Evolutionary conservation across 306 rosid genomes (phyloP), one percentile per base, ranked within the genome.

Genomic region (Prunus salicina): DNA sequence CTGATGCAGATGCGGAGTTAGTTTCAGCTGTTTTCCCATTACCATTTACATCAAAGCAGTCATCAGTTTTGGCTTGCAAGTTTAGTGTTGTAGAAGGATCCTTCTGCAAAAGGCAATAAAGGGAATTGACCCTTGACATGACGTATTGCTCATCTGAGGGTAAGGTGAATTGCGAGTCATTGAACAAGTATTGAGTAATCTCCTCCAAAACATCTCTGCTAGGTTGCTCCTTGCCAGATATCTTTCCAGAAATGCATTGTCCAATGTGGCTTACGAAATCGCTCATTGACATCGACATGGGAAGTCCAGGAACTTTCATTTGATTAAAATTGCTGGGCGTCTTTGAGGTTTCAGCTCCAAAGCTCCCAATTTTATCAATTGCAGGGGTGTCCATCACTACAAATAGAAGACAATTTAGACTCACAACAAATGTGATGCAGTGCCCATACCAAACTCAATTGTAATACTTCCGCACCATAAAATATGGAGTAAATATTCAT

Each of bases 51-150:
- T 58, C 67, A 13, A 61, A 14, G 63, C 24, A 53, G 32, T 53
- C 51, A 28, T 62, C 76, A 9, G 61, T 65, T 65, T 50, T 67
- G 45, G 52, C 70, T 7, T 52, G n/a, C 76, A 84, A 70, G 65
- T 80, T 86, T 46, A 85, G 84, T 2, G 81, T 50, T 10, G 82
- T 28, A 6, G 82, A 72, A 84, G 93, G 87, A 74, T 87, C 96
- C 74, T 79, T 90, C 85, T 87, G 96, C 71, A 90, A 79, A 66
- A 92, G 96, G 80, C 87, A 85, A 76, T 81, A 90, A 1, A 90
- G 89, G 18, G 97, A 92, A 78, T 90, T 85, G 77, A 92, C 97
- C 81, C 90, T 88, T 15, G 89, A 77, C 96, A 92, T 84, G 70
- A 90, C 84, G 76, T 69, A 78, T 80, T 81, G 86, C 86, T 92